Conservation (phyloP, 208 protist genomes). For the Crithidia expoeki region DNA sequence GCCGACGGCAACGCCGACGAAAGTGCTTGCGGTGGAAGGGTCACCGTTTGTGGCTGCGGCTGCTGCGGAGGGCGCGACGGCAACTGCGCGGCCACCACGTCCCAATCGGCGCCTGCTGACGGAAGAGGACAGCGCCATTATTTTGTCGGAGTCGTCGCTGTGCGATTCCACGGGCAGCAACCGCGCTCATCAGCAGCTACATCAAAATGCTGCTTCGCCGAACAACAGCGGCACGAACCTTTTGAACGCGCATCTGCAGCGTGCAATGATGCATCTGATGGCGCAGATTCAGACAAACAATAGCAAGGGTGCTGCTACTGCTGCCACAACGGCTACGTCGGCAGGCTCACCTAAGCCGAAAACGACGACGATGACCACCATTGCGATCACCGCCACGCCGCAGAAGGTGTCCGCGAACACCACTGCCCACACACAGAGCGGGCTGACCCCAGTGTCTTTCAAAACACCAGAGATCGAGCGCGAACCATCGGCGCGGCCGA, state of each 20-base stretch:
- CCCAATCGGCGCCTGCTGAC: constrained; percentile 13
- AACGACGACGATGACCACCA: background rate
- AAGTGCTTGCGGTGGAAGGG: constrained; percentile 33
- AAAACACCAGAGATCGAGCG: constrained; percentile 35
- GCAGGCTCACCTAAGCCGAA: background rate
- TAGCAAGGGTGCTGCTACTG: constrained; percentile 5
- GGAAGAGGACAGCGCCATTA: constrained; percentile 22
- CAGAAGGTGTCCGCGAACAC: constrained; percentile 14
- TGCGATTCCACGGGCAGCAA: constrained; percentile 7
- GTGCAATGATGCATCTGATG: constrained; percentile 33
- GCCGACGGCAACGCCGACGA: constrained; percentile 29
- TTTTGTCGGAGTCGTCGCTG: constrained; percentile 19
- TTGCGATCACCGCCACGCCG: constrained; percentile 5
- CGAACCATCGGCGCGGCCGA: constrained; percentile 34
- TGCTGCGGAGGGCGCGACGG: constrained; percentile 7
- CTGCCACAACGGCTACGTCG: background rate
- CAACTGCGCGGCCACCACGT: background rate
- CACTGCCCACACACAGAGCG: background rate
- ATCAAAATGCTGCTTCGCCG: background rate
- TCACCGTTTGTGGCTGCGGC: constrained; percentile 32
- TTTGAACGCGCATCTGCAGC: constrained; percentile 19
- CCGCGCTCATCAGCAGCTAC: constrained; percentile 10
- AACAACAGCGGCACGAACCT: background rate
- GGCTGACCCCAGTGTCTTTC: constrained; percentile 7
- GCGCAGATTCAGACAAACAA: constrained; percentile 33